Conservation (phyloP, 2,329 filamentous ascomycete genomes). For the Phyllachora maydis region DNA sequence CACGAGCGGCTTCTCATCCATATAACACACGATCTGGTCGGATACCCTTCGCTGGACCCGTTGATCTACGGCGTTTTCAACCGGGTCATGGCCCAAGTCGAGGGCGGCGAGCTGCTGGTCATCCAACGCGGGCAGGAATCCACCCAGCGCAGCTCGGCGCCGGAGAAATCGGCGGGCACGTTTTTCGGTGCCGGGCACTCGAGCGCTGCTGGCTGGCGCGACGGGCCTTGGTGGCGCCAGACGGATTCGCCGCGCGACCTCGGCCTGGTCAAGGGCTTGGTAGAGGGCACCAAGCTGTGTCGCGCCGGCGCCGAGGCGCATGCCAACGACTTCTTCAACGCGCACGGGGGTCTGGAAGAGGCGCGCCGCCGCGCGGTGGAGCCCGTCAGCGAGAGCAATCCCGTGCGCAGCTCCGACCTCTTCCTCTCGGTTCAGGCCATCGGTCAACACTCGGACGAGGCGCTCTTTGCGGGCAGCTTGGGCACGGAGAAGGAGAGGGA, state of each 20-base stretch:
- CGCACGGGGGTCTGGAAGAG: constrained; percentile 58
- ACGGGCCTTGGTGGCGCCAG: constrained; percentile 92
- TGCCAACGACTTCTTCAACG: constrained; percentile 62
- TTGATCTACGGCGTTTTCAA: constrained; percentile 83
- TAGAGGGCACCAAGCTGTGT: constrained; percentile 80
- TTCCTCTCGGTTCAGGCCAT: constrained; percentile 93
- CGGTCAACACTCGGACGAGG: constrained; percentile 36
- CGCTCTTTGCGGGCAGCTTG: constrained; percentile 44
- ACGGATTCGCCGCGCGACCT: constrained; percentile 50
- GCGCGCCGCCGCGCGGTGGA: constrained; percentile 66
- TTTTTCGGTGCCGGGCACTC: constrained; percentile 28
- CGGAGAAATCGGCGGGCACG: constrained; percentile 12
- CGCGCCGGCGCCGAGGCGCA: constrained; percentile 79
- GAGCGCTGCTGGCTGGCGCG: constrained; percentile 59
- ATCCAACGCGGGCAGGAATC: constrained; percentile 85
- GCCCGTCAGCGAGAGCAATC: constrained; percentile 63
- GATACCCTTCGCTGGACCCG: constrained; percentile 86
- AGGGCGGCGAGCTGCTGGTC: constrained; percentile 86
- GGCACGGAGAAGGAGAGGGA: constrained; percentile 32
- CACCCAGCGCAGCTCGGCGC: constrained; percentile 31
- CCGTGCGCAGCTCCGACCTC: constrained; percentile 79
- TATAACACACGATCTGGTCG: constrained; percentile 86
- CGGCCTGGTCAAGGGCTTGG: constrained; percentile 57
- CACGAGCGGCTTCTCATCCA: constrained; percentile 96
- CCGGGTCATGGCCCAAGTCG: constrained; percentile 95